Evolutionary conservation across 345 rosid species (phyloP).

Genomic region (Gossypium turneri): DNA sequence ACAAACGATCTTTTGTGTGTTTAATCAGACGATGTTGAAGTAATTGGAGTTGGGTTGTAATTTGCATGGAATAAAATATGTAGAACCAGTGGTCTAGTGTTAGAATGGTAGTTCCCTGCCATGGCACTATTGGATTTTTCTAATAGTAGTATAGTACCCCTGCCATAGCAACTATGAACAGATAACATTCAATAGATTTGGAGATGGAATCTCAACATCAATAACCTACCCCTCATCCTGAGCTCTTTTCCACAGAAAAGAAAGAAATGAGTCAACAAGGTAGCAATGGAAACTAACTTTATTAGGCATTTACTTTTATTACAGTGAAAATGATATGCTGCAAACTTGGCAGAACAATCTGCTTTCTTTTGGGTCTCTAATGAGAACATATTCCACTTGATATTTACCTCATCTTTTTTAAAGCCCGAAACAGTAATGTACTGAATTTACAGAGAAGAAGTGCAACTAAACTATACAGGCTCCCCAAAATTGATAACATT

Average conservation of each 20-base stretch:
- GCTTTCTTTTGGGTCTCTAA: background rate
- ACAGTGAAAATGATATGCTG: background rate
- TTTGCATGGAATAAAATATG: too few relatives aligned
- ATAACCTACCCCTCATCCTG: too few relatives aligned
- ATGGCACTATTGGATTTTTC: too few relatives aligned
- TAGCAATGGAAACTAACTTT: background rate
- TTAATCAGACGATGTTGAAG: too few relatives aligned
- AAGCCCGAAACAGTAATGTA: background rate
- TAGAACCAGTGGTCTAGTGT: too few relatives aligned
- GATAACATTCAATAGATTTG: too few relatives aligned
- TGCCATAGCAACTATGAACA: too few relatives aligned
- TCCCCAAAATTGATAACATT: conserved; percentile 5
- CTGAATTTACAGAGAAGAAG: conserved; percentile 9
- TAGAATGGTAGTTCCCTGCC: too few relatives aligned
- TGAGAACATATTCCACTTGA: background rate
- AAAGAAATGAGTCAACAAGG: background rate
- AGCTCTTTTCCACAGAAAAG: background rate
- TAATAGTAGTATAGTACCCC: too few relatives aligned
- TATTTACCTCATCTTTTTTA: background rate
- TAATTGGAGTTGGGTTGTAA: too few relatives aligned
- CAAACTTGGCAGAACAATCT: background rate
- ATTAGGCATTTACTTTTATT: background rate
- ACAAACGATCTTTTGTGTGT: too few relatives aligned
- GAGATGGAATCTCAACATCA: too few relatives aligned
- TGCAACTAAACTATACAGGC: background rate